Percentiles rank a stretch among this genome's conserved stretches.
Evolutionary conservation across 1,284 basidiomycete genomes (phyloP).

Genomic region (Wallemia ichthyophaga): DNA sequence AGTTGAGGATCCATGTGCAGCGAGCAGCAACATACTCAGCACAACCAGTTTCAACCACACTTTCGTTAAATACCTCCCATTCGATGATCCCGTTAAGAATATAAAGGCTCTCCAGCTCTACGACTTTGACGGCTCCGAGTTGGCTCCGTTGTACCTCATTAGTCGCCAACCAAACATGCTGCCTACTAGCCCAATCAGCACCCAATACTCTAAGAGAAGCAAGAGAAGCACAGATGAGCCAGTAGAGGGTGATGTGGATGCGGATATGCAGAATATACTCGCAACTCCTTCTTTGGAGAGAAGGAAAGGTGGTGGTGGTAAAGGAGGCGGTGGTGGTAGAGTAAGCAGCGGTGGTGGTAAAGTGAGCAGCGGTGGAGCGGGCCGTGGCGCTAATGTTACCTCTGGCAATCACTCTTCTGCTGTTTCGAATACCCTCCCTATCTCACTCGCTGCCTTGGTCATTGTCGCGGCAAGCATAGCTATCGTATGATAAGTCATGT

Average conservation of each 20-base stretch:
- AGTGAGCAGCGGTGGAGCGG: background rate
- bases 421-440: no score
- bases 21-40: slow-evolving; percentile 52
- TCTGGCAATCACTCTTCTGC: background rate
- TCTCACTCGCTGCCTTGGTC: no score
- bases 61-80: slow-evolving; percentile 28
- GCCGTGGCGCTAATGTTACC: background rate
- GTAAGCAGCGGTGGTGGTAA: background rate
- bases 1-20: slow-evolving; percentile 64
- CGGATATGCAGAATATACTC: background rate
- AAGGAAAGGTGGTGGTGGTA: background rate
- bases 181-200: slow-evolving; percentile 18
- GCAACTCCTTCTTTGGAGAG: background rate
- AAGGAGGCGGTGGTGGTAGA: background rate
- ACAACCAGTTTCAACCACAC: slow-evolving; percentile 38
- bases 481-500: background rate
- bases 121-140: slow-evolving; percentile 29
- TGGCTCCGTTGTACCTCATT: slow-evolving; percentile 28
- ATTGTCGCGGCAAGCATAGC: background rate
- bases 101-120: slow-evolving; percentile 35
- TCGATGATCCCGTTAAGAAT: slow-evolving; percentile 20
- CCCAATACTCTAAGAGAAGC: background rate
- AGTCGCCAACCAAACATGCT: slow-evolving; percentile 33
- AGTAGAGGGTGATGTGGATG: background rate
- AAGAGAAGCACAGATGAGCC: no score